Conservation (phyloP, 192 early-diverging fungal genomes). For the Coemansia sp. region DNA sequence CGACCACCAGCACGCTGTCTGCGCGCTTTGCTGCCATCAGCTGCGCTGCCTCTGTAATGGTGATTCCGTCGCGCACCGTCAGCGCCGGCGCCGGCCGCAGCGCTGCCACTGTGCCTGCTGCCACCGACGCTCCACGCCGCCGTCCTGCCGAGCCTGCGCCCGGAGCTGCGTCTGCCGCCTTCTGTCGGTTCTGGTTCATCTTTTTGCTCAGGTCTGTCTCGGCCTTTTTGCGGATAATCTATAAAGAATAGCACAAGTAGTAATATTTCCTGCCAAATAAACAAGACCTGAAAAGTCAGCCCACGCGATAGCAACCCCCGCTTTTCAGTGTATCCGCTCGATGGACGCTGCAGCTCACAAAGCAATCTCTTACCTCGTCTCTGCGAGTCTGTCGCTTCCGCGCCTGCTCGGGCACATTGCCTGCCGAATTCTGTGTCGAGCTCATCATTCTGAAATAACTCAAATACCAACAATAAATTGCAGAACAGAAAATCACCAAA, state of each 20-base stretch:
- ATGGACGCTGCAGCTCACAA: neutral
- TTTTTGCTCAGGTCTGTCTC: conserved; percentile 72
- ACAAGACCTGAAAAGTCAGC: conserved; percentile 11
- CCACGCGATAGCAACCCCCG: neutral
- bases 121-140: conserved; percentile 27
- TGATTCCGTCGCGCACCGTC: conserved; percentile 75
- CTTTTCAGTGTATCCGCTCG: neutral
- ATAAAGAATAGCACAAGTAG: conserved; percentile 1
- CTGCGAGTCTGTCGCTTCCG: conserved; percentile 48
- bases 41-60: conserved; percentile 81
- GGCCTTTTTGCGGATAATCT: conserved; percentile 75
- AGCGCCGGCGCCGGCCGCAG: conserved; percentile 83
- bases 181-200: conserved; percentile 47
- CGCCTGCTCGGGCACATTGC: conserved; percentile 43
- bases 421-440: conserved; percentile 29
- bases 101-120: conserved; percentile 83
- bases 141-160: conserved; percentile 20
- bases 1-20: conserved; percentile 94
- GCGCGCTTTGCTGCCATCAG: conserved; percentile 96
- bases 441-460: conserved; percentile 37
- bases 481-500: neutral
- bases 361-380: conserved; percentile 40
- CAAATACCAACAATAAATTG: neutral
- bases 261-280: neutral
- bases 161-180: conserved; percentile 25